phyloP scores from a whole-genome alignment of 78 protist genomes.

The Anaeramoeba flamelloides region DNA sequence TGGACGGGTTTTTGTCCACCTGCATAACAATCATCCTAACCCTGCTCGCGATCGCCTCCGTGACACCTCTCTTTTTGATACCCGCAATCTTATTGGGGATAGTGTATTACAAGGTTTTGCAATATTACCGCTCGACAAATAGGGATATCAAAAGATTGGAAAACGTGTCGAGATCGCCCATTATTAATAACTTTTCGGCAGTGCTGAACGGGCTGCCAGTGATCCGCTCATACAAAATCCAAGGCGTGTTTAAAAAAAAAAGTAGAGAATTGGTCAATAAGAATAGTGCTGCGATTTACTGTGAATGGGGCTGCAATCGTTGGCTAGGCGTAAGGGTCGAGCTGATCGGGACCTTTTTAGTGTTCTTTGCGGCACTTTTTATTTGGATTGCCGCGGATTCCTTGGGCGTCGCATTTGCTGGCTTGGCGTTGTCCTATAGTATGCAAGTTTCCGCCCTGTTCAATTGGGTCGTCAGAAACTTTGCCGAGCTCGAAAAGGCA shows the following conservation, averaged over 20 bases:
- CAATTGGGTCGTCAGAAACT: not conserved
- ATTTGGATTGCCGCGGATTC: not conserved
- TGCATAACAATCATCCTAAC: too few relatives aligned
- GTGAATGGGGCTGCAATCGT: not conserved
- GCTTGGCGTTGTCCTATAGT: conserved; percentile 31
- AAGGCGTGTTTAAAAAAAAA: not conserved
- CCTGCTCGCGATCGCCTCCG: not conserved
- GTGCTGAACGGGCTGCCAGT: not conserved
- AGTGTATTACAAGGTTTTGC: too few relatives aligned
- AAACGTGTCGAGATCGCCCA: conserved; percentile 10
- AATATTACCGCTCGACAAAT: too few relatives aligned
- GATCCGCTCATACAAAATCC: not conserved
- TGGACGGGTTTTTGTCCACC: not conserved
- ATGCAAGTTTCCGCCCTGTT: conserved; percentile 17
- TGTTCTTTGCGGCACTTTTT: not conserved
- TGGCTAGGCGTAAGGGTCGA: not conserved
- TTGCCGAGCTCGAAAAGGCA: conserved; percentile 38
- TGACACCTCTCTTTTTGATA: conserved; percentile 4
- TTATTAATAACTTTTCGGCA: conserved; percentile 11
- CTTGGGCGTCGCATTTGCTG: too few relatives aligned
- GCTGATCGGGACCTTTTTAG: not conserved
- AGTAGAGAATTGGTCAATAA: not conserved
- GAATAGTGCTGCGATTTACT: not conserved
- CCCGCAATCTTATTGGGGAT: too few relatives aligned
- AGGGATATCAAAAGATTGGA: not conserved